Conservation (phyloP, 768 basidiomycete genomes). For the Gymnopilus junonius region DNA sequence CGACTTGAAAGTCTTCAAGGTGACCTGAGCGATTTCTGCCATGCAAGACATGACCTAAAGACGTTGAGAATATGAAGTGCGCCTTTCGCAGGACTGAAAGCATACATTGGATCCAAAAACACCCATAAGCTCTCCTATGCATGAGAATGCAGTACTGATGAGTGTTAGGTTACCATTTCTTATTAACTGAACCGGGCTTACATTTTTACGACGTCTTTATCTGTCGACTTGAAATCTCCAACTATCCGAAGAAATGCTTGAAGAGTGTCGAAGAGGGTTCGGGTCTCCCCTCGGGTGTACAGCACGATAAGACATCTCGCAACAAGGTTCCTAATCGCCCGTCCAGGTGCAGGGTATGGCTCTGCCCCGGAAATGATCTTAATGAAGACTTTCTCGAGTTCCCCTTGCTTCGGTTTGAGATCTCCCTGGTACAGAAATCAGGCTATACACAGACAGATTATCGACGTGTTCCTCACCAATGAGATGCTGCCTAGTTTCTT, state of each 20-base stretch:
- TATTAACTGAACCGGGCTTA: constrained; percentile 37
- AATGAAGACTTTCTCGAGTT: constrained; percentile 65
- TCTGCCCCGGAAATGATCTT: constrained; percentile 69
- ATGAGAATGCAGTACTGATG: constrained; percentile 79
- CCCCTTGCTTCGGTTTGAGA: constrained; percentile 65
- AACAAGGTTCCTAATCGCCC: constrained; percentile 80
- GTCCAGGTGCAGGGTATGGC: constrained; percentile 82
- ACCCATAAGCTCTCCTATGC: constrained; percentile 89
- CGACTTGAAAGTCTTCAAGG: constrained; percentile 71
- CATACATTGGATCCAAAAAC: constrained; percentile 83
- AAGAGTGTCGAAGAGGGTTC: constrained; percentile 85
- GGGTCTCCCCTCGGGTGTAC: constrained; percentile 82
- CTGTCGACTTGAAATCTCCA: constrained; percentile 67
- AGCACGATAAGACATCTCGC: constrained; percentile 76
- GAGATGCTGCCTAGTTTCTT: constrained; percentile 53
- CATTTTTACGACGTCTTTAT: constrained; percentile 71
- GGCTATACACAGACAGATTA: not conserved
- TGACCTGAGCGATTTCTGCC: constrained; percentile 74
- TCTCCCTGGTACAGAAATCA: constrained; percentile 50
- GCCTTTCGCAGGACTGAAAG: not conserved
- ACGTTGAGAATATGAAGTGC: not conserved
- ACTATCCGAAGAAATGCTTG: constrained; percentile 77
- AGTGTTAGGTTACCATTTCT: constrained; percentile 5
- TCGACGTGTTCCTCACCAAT: constrained; percentile 43
- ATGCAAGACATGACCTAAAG: constrained; percentile 93